Conservation (phyloP, 164 flowering plant genomes). For the Amborella trichopoda region DNA sequence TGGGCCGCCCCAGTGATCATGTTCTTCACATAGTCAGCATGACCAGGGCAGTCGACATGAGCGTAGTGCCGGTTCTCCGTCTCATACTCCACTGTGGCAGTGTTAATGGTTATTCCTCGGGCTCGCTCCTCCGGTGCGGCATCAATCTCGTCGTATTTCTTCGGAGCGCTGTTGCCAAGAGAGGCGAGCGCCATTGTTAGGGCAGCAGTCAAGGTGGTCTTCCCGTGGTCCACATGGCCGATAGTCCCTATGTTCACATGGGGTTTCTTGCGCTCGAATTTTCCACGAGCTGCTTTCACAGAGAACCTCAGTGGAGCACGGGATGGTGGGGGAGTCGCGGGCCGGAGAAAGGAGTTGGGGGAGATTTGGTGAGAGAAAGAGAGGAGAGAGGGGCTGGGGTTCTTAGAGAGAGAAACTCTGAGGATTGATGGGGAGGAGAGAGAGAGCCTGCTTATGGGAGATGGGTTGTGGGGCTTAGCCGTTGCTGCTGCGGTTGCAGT, state of each 20-base stretch:
- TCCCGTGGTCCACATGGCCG: conserved; percentile 33
- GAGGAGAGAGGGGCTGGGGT: background rate
- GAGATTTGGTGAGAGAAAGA: conserved; percentile 1
- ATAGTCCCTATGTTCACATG: conserved; percentile 30
- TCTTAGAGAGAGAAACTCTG: too few species aligned
- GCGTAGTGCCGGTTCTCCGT: conserved; percentile 25
- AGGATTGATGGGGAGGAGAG: too few species aligned
- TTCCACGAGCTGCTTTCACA: conserved; percentile 28
- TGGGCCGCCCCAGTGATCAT: conserved; percentile 27
- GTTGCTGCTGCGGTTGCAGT: too few species aligned
- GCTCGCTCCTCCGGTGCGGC: conserved; percentile 27
- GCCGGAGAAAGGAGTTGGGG: conserved; percentile 6
- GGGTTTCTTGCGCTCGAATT: conserved; percentile 30
- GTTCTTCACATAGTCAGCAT: conserved; percentile 23
- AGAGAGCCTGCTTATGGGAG: too few species aligned
- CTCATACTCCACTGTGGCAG: conserved; percentile 30
- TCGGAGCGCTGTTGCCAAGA: conserved; percentile 18
- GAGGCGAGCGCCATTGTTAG: conserved; percentile 29
- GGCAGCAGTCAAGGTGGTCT: conserved; percentile 26
- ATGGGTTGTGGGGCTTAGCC: too few species aligned
- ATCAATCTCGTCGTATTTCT: conserved; percentile 28
- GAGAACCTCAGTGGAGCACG: conserved; percentile 4
- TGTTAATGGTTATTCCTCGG: conserved; percentile 25
- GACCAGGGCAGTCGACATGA: conserved; percentile 26
- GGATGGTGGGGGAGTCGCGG: background rate